Base-by-base conservation (phyloP, 140 eudicot genomes). In the Flaveria floridana region DNA sequence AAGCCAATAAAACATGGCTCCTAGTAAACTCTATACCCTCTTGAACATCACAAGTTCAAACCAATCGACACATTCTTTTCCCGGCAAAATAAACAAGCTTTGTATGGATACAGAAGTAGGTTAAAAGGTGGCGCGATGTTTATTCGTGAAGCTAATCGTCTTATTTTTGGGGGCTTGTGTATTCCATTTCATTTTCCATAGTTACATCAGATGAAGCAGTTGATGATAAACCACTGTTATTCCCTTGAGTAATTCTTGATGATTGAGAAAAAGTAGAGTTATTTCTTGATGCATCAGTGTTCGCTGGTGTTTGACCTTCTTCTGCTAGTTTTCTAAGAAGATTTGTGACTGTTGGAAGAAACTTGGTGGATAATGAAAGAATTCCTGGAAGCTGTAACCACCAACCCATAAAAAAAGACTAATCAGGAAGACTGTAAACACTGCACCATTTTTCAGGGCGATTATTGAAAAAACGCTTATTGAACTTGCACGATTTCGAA, bases 251-350 rank as follows among this genome's bases (percentile, higher is more conserved):
- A 77, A 83, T 82, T 62, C 56, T 79, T 41, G 91, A 71, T 47
- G 82, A 28, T 70, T 71, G 70, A 10, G 86, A 63, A 7, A 84
- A 85, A 58, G 77, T 84, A 9, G 88, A 62, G 14, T 85, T 83
- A 51, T 86, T 87, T 65, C 79, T 78, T 63, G 72, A 84, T 62
- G 85, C 63, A 8, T 79, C 84, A 9, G 76, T 55, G 71, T 81
- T 74, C 23, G 69, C 77, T 0, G 86, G 91, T 20, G 62, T 67
- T 76, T 86, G 87, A 53, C 91, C 97, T 80, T 88, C 83, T 77
- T 87, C 97, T 2, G 97, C 97, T 82, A 95, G 76, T 87, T 84
- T 87, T 71, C 84, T 81, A n/a, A 95, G 89, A 76, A 95, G 83
- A 76, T 85, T 86, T 79, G 80, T 87, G 25, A 95, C 70, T 3